Evolutionary conservation across 192 early-diverging fungal species (phyloP).

Genomic region (Backusella circina): DNA sequence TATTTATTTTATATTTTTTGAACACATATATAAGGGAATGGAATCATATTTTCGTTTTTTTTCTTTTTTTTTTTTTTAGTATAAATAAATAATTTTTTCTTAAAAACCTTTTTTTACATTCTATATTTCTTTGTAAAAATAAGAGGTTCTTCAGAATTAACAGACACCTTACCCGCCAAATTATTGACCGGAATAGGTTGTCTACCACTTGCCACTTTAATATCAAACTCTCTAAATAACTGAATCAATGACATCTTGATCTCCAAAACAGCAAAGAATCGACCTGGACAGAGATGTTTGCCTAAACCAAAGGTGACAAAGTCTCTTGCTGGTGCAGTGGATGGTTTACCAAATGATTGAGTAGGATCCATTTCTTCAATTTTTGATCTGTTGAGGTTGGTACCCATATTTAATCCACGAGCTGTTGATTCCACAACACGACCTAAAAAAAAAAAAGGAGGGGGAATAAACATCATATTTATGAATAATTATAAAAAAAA

Average conservation of each 20-base stretch:
- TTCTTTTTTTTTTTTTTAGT: neutral
- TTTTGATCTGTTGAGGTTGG: neutral
- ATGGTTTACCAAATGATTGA: neutral
- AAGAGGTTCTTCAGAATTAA: neutral
- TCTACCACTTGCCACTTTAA: neutral
- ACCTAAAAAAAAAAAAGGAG: neutral
- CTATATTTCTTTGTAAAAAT: neutral
- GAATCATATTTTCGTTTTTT: neutral
- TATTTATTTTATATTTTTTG: neutral
- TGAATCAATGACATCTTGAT: slow-evolving; percentile 20
- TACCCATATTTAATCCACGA: slow-evolving; percentile 18
- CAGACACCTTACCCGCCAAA: slow-evolving; percentile 6
- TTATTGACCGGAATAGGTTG: slow-evolving; percentile 3
- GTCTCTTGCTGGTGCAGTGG: slow-evolving; percentile 5
- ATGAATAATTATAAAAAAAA: neutral
- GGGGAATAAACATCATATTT: neutral
- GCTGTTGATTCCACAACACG: slow-evolving; percentile 10
- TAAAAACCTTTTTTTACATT: neutral
- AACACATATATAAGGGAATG: neutral
- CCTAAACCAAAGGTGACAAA: slow-evolving; percentile 18
- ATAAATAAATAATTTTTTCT: neutral
- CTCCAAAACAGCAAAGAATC: slow-evolving; percentile 30
- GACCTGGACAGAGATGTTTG: slow-evolving; percentile 20
- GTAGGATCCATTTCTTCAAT: slow-evolving; percentile 15
- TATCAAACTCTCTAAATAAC: slow-evolving; percentile 10